Conservation (phyloP, 2,329 filamentous ascomycete species). For the Pseudocercospora fijiensis region DNA sequence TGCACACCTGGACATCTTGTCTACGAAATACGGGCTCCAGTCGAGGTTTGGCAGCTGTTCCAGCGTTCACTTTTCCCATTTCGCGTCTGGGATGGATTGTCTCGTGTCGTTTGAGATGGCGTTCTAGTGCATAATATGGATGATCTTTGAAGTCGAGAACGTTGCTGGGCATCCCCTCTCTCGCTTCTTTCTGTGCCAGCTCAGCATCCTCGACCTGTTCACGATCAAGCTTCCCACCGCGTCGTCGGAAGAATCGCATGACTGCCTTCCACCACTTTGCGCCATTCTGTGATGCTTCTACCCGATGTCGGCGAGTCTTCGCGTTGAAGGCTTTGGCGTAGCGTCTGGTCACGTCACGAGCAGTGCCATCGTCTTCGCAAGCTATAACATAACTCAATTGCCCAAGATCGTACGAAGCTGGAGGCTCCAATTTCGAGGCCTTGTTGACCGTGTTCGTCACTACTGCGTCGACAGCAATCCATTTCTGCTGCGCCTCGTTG, state of each 20-base stretch:
- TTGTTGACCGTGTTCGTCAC: constrained; percentile 79
- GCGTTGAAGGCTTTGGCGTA: constrained; percentile 88
- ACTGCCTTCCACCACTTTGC: constrained; percentile 56
- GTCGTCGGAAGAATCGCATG: constrained; percentile 47
- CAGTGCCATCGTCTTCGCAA: constrained; percentile 76
- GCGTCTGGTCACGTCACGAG: constrained; percentile 79
- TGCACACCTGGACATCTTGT: constrained; percentile 73
- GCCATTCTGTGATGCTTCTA: constrained; percentile 65
- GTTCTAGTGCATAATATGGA: constrained; percentile 65
- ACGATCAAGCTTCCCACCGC: constrained; percentile 52
- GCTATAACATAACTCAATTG: constrained; percentile 78
- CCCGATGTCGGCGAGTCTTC: constrained; percentile 78
- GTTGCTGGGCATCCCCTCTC: constrained; percentile 59
- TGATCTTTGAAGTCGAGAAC: constrained; percentile 45
- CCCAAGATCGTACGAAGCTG: constrained; percentile 73
- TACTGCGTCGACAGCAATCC: constrained; percentile 82
- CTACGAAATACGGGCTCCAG: constrained; percentile 81
- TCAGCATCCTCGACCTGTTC: constrained; percentile 84
- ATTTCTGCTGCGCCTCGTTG: constrained; percentile 82
- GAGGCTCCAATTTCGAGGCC: constrained; percentile 75
- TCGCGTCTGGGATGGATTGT: constrained; percentile 71
- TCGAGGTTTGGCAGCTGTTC: constrained; percentile 53
- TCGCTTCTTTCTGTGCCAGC: constrained; percentile 66
- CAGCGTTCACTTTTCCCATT: constrained; percentile 74
- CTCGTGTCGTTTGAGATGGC: constrained; percentile 80